These are phyloP conservation scores for Lentinula novae-zelandiae DNA, from an alignment of 1,284 basidiomycete genomes.

Conservation along the genomic window DNA sequence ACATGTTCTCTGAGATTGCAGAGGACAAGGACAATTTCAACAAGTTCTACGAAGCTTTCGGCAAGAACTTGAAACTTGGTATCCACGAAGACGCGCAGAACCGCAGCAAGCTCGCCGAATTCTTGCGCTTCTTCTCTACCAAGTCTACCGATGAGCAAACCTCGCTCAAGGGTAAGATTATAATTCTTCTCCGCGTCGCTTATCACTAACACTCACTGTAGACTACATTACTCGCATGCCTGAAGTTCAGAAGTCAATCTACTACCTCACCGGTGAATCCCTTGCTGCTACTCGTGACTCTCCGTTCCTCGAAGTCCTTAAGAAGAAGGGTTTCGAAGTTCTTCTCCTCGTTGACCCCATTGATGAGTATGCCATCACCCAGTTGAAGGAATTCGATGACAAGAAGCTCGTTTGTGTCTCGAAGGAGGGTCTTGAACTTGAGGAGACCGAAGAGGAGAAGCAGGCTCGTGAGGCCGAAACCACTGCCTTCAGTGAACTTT, in stretches of 20 bases:
- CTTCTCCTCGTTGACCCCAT: slow-evolving; percentile 98
- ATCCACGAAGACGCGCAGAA: slow-evolving; percentile 99
- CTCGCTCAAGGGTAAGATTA: slow-evolving; percentile 81
- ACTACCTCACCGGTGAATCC: slow-evolving; percentile 99
- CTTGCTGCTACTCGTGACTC: slow-evolving; percentile 90
- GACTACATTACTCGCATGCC: slow-evolving; percentile 99
- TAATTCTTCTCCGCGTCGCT: not conserved
- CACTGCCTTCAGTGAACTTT: slow-evolving; percentile 84
- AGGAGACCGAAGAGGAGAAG: slow-evolving; percentile 99
- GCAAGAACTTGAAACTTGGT: slow-evolving; percentile 98
- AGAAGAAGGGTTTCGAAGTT: slow-evolving; percentile 99
- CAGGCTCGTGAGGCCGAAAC: slow-evolving; percentile 85
- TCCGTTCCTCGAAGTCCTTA: slow-evolving; percentile 98
- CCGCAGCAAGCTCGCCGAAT: slow-evolving; percentile 99
- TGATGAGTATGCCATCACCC: slow-evolving; percentile 96
- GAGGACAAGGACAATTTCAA: slow-evolving; percentile 99
- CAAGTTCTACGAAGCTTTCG: slow-evolving; percentile 97
- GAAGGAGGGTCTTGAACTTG: slow-evolving; percentile 99
- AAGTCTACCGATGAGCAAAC: slow-evolving; percentile 92
- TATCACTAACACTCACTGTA: slow-evolving; percentile 25
- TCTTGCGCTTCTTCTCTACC: slow-evolving; percentile 98
- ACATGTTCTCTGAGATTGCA: slow-evolving; percentile 93
- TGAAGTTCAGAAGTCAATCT: slow-evolving; percentile 98
- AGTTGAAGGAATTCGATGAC: slow-evolving; percentile 99
- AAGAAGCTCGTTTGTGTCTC: slow-evolving; percentile 98